Percentiles rank a stretch among this genome's conserved stretches.
Conservation (phyloP, 768 basidiomycete species). For the Tulasnella sp. region DNA sequence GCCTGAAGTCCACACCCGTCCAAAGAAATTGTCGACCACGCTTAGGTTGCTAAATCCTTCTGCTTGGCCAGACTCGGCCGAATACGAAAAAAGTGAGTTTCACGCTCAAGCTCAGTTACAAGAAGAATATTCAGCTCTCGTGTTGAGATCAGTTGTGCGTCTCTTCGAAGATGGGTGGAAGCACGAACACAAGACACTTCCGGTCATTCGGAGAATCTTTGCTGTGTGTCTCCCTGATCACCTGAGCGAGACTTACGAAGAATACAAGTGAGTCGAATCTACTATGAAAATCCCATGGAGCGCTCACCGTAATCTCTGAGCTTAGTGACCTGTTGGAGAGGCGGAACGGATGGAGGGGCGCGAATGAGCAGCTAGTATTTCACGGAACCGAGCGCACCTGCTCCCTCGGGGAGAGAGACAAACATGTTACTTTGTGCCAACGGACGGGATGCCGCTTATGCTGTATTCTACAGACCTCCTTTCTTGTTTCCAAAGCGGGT, state of each 20-base stretch:
- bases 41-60: neutral
- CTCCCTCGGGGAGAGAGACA: neutral
- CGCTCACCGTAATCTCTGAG: neutral
- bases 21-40: neutral
- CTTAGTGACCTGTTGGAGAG: neutral
- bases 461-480: neutral
- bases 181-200: neutral
- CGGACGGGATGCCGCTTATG: neutral
- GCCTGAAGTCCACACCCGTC: neutral
- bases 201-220: neutral
- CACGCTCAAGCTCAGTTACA: neutral
- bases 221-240: neutral
- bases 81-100: neutral
- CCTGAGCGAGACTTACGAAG: neutral
- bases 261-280: neutral
- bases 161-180: constrained; percentile 7
- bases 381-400: neutral
- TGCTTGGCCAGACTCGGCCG: neutral
- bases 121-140: neutral
- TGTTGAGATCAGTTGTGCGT: neutral
- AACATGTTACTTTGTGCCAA: neutral
- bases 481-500: neutral
- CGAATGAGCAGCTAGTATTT: neutral
- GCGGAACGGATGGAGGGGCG: neutral
- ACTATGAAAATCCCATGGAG: neutral